These are phyloP conservation scores for Lepiota brunneoincarnata DNA, from an alignment of 768 basidiomycete genomes.

Conservation along the genomic window DNA sequence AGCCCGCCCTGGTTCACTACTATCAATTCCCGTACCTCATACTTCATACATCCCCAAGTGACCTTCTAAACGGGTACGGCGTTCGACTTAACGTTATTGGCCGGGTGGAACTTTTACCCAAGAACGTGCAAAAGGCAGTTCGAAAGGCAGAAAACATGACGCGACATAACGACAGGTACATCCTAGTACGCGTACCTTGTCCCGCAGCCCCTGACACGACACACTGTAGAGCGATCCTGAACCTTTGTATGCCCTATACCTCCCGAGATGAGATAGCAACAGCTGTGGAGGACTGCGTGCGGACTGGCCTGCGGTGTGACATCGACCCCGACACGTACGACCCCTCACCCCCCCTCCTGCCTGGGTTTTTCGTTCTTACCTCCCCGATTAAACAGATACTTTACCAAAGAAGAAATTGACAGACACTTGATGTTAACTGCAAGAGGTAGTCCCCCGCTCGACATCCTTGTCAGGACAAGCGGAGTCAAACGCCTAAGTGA, in stretches of 20 bases:
- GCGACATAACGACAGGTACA: slow-evolving; percentile 64
- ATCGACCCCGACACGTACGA: slow-evolving; percentile 19
- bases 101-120: slow-evolving; percentile 69
- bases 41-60: slow-evolving; percentile 38
- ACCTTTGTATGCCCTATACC: slow-evolving; percentile 91
- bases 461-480: slow-evolving; percentile 88
- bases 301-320: slow-evolving; percentile 31
- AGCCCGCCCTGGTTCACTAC: slow-evolving; percentile 21
- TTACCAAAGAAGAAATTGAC: slow-evolving; percentile 70
- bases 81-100: slow-evolving; percentile 87
- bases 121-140: slow-evolving; percentile 66
- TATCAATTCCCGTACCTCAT: background rate
- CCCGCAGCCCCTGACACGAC: background rate
- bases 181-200: background rate
- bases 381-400: slow-evolving; percentile 27
- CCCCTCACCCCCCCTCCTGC: no score
- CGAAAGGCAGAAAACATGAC: slow-evolving; percentile 77
- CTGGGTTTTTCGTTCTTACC: no score
- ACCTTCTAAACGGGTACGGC: slow-evolving; percentile 76
- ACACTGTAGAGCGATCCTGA: slow-evolving; percentile 70
- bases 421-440: slow-evolving; percentile 62
- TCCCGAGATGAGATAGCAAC: slow-evolving; percentile 89
- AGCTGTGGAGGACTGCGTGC: slow-evolving; percentile 59
- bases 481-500: slow-evolving; percentile 88
- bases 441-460: slow-evolving; percentile 74